A percentile compares a stretch with the other conserved stretches of the same genome.
Evolutionary conservation across 352 stramenopile genomes (phyloP).

Genomic region (Globisporangium splendens): DNA sequence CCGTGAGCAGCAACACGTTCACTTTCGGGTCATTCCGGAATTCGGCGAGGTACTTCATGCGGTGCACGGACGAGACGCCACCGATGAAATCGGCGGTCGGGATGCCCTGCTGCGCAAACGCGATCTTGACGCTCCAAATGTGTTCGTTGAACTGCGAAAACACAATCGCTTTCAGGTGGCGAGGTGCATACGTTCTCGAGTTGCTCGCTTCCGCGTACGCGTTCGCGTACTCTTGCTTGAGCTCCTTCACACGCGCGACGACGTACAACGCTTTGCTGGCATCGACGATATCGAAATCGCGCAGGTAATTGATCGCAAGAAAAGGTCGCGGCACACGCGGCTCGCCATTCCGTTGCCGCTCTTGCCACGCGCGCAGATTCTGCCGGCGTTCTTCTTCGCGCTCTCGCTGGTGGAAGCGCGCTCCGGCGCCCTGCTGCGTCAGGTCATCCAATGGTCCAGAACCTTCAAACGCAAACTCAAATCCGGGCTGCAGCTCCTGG

Average conservation of each 20-base stretch:
- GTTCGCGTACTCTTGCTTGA: conserved; percentile 49
- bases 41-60: conserved; percentile 48
- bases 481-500: conserved; percentile 82
- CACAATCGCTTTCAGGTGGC: conserved; percentile 68
- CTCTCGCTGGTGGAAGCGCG: neutral
- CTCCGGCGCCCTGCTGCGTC: neutral
- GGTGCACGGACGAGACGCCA: conserved; percentile 30
- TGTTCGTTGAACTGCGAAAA: conserved; percentile 84
- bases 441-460: conserved; percentile 19
- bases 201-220: conserved; percentile 6
- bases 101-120: conserved; percentile 68
- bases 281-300: conserved; percentile 40
- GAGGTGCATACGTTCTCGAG: conserved; percentile 11
- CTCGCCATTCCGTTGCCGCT: neutral
- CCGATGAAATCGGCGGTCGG: conserved; percentile 63
- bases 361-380: conserved; percentile 2
- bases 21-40: conserved; percentile 64
- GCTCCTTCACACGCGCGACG: conserved; percentile 54
- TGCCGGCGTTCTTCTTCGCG: neutral
- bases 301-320: conserved; percentile 22
- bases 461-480: conserved; percentile 42
- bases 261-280: conserved; percentile 78
- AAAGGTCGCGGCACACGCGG: conserved; percentile 2
- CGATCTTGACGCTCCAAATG: conserved; percentile 71
- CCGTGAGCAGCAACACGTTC: conserved; percentile 92